Conservation (phyloP, 1,139 yeast genomes). For the Petasospora fabianii region DNA sequence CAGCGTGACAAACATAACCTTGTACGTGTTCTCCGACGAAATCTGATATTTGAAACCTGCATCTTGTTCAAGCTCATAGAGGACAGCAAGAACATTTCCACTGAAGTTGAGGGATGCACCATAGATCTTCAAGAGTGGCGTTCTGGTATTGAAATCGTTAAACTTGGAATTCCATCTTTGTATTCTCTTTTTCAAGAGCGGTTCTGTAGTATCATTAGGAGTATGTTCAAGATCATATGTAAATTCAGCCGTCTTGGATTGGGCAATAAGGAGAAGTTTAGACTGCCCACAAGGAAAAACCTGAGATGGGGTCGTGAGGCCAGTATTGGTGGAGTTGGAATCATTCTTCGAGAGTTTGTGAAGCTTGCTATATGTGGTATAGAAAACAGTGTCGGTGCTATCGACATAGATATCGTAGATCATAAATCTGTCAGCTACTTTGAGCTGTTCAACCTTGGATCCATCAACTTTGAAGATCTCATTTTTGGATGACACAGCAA, state of each 20-base stretch:
- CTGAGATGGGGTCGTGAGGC: constrained; percentile 9
- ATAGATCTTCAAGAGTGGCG: constrained; percentile 20
- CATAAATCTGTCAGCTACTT: constrained; percentile 14
- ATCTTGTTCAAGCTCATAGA: constrained; percentile 31
- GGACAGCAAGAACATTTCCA: constrained; percentile 31
- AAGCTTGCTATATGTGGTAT: constrained; percentile 8
- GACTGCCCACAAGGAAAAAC: constrained; percentile 13
- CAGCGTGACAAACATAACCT: constrained; percentile 30
- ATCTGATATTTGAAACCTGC: constrained; percentile 33
- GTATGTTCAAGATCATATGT: constrained; percentile 6
- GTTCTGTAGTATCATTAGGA: constrained; percentile 16
- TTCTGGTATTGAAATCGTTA: constrained; percentile 24
- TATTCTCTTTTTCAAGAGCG: constrained; percentile 14
- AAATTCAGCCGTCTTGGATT: constrained; percentile 8
- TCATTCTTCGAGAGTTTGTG: constrained; percentile 8
- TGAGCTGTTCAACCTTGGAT: constrained; percentile 5
- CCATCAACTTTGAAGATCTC: constrained; percentile 14
- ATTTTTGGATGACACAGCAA: constrained; percentile 17
- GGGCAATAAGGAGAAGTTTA: constrained; percentile 11
- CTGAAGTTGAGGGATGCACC: constrained; percentile 32
- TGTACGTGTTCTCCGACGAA: constrained; percentile 30
- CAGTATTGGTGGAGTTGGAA: constrained; percentile 5
- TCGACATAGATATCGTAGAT: constrained; percentile 19
- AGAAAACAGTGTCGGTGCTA: background rate
- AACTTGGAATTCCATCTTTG: constrained; percentile 21